Conservation (phyloP, 305 asterid species). For the Withania somnifera region DNA sequence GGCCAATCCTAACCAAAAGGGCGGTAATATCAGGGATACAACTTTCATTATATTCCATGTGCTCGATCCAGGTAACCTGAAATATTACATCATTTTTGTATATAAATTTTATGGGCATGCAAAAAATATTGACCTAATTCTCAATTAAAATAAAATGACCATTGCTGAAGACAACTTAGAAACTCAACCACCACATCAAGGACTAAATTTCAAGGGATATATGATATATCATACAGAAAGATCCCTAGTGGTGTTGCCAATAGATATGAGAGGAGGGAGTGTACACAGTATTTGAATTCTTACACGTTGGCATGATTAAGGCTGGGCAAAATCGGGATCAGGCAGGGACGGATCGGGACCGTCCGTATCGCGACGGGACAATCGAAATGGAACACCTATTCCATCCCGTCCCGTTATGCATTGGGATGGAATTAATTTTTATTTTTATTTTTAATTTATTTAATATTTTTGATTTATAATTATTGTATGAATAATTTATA, state of each 20-base stretch:
- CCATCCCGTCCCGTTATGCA: too few species aligned
- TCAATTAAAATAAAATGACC: not conserved
- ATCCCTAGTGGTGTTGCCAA: too few species aligned
- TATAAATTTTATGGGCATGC: not conserved
- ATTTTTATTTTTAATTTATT: too few species aligned
- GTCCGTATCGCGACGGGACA: too few species aligned
- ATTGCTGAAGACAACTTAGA: not conserved
- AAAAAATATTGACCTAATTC: not conserved
- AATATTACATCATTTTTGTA: not conserved
- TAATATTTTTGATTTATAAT: too few species aligned
- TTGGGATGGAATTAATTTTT: too few species aligned
- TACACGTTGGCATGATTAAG: not conserved
- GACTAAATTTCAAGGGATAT: not conserved
- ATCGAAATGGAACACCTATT: too few species aligned
- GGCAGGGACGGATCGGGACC: too few species aligned
- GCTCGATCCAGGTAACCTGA: constrained; percentile 82
- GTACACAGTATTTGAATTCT: not conserved
- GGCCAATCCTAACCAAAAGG: constrained; percentile 53
- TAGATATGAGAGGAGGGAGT: too few species aligned
- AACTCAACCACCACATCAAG: not conserved
- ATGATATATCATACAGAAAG: not conserved
- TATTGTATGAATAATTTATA: too few species aligned
- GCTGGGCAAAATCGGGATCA: too few species aligned
- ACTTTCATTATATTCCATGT: constrained; percentile 53
- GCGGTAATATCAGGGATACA: constrained; percentile 33